phyloP scores from a whole-genome alignment of 2,329 filamentous ascomycete genomes.

The Pseudocercospora macadamiae region DNA sequence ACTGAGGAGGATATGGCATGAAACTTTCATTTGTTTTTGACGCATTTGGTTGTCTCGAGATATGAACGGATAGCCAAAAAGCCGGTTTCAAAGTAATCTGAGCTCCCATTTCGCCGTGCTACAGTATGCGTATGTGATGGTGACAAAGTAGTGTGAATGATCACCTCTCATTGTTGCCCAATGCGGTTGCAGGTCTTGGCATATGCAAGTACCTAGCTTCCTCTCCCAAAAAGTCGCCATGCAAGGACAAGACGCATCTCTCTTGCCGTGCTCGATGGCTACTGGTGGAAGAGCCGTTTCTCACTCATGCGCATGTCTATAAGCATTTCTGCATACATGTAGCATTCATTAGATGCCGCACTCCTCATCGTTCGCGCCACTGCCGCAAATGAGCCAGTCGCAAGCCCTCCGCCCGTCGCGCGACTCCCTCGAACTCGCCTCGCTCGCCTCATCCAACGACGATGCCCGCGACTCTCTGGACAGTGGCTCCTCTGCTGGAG shows the following conservation, averaged over 20 bases:
- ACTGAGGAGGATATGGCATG: conserved; percentile 22
- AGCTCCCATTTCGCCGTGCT: background rate
- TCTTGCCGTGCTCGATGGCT: background rate
- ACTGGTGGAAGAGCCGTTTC: background rate
- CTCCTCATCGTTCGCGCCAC: background rate
- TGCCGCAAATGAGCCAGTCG: conserved; percentile 14
- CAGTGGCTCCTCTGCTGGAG: conserved; percentile 65
- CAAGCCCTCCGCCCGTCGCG: conserved; percentile 53
- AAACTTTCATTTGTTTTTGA: conserved; percentile 30
- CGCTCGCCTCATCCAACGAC: conserved; percentile 78
- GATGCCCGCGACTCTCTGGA: conserved; percentile 67
- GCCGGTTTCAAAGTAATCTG: conserved; percentile 17
- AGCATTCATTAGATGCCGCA: background rate
- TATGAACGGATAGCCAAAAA: conserved; percentile 23
- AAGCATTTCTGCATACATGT: too few relatives aligned
- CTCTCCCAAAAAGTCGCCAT: background rate
- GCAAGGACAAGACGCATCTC: too few relatives aligned
- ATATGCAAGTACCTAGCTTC: background rate
- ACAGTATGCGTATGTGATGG: background rate
- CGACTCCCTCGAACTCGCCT: conserved; percentile 95
- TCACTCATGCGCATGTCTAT: background rate
- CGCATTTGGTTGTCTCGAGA: conserved; percentile 26
- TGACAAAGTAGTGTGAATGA: background rate
- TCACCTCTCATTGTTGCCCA: conserved; percentile 6
- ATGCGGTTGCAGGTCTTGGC: background rate